Percentiles rank a stretch among this genome's conserved stretches.
Evolutionary conservation across 441 rosid genomes (phyloP).

Genomic region (Syzygium syzygioides): DNA sequence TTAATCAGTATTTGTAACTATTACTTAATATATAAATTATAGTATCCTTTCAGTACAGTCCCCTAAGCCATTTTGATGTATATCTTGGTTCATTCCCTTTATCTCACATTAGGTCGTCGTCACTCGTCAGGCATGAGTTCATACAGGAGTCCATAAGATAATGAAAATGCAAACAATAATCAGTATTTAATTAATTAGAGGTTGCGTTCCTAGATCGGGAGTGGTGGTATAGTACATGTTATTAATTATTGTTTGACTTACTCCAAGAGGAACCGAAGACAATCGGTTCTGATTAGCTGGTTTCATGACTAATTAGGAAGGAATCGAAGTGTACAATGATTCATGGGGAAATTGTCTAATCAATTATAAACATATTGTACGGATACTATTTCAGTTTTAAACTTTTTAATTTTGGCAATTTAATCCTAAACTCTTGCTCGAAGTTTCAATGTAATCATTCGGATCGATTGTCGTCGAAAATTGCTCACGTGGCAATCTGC

Average conservation of each 20-base stretch:
- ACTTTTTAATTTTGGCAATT: accelerated
- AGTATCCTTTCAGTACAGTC: neutral
- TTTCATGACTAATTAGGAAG: neutral
- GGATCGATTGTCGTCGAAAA: accelerated
- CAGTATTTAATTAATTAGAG: neutral
- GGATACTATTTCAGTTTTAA: neutral
- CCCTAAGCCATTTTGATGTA: neutral
- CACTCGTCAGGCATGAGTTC: neutral
- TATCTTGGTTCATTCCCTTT: neutral
- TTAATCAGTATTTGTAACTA: neutral
- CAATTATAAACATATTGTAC: accelerated
- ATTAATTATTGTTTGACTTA: neutral
- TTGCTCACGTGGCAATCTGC: accelerated
- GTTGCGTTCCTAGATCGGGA: neutral
- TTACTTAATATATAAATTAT: too few species aligned
- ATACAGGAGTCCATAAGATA: neutral
- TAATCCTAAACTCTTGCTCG: accelerated
- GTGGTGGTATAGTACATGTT: neutral
- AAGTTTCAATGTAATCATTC: accelerated
- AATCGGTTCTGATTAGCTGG: neutral
- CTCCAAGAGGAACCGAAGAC: neutral
- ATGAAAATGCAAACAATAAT: neutral
- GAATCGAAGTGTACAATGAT: neutral
- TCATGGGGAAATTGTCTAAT: neutral
- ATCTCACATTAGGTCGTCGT: neutral